phyloP scores from a whole-genome alignment of 495 filamentous ascomycete genomes.

The Penicillium macrosclerotiorum region DNA sequence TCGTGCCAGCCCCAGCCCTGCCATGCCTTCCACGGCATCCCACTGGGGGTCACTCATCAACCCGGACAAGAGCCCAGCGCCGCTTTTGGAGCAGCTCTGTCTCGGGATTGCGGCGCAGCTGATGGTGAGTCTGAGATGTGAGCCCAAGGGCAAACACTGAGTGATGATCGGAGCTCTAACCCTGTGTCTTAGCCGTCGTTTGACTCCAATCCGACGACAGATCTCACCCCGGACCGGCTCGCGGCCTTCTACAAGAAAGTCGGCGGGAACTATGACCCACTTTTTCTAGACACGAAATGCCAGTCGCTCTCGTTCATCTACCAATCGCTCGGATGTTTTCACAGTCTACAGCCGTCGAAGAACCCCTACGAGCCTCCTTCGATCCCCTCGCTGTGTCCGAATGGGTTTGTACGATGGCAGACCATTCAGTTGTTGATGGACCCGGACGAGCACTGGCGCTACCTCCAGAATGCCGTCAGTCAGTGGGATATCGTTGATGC shows the following conservation, averaged over 20 bases:
- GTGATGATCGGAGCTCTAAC: neutral
- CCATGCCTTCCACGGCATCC: conserved; percentile 34
- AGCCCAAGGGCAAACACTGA: conserved; percentile 3
- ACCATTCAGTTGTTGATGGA: conserved; percentile 86
- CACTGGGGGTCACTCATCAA: conserved; percentile 88
- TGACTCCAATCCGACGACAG: conserved; percentile 59
- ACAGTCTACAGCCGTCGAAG: conserved; percentile 66
- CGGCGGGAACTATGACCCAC: conserved; percentile 83
- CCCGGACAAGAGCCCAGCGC: conserved; percentile 71
- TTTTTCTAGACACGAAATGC: conserved; percentile 78
- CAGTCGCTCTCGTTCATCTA: conserved; percentile 85
- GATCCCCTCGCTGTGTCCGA: conserved; percentile 75
- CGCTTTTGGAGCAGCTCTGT: conserved; percentile 73
- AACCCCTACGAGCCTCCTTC: conserved; percentile 72
- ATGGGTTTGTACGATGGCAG: conserved; percentile 92
- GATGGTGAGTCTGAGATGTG: conserved; percentile 64
- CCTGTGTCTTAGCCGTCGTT: conserved; percentile 45
- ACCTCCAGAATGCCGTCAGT: conserved; percentile 75
- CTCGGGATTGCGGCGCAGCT: conserved; percentile 72
- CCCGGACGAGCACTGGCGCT: conserved; percentile 82
- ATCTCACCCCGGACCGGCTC: conserved; percentile 78
- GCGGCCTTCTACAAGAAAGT: conserved; percentile 85
- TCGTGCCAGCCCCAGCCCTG: conserved; percentile 17
- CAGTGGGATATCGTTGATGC: conserved; percentile 75
- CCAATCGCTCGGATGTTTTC: conserved; percentile 84